Evolutionary conservation across 1,139 yeast species (phyloP).

Genomic region (Saccharomyces hybrid): DNA sequence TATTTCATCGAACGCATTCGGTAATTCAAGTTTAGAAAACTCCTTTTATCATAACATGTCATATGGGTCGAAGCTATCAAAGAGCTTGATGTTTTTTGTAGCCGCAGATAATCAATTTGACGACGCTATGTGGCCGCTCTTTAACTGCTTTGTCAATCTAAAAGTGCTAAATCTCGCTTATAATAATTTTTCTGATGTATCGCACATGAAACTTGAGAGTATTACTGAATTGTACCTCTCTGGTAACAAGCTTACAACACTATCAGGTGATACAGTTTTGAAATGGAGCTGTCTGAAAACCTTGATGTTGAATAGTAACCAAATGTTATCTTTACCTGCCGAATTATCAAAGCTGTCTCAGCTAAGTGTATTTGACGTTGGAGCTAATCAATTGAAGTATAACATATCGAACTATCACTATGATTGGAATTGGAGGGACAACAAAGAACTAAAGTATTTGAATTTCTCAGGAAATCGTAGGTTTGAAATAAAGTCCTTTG

Average conservation of each 20-base stretch:
- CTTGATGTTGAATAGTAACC: conserved; percentile 72
- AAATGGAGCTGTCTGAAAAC: conserved; percentile 56
- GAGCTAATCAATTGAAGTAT: conserved; percentile 83
- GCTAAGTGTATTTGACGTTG: conserved; percentile 74
- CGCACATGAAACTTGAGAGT: conserved; percentile 48
- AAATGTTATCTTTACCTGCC: conserved; percentile 80
- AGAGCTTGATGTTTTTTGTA: conserved; percentile 49
- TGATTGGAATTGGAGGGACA: conserved; percentile 97
- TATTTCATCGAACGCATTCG: conserved; percentile 71
- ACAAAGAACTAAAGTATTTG: conserved; percentile 64
- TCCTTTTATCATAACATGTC: conserved; percentile 22
- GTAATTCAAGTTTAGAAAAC: conserved; percentile 23
- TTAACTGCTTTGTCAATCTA: conserved; percentile 54
- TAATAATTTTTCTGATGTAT: conserved; percentile 74
- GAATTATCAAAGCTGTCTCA: conserved; percentile 66
- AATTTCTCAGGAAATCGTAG: conserved; percentile 90
- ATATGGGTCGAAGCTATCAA: conserved; percentile 37
- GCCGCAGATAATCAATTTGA: conserved; percentile 78
- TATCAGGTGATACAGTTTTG: conserved; percentile 76
- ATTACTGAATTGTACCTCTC: conserved; percentile 69
- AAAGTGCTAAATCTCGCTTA: conserved; percentile 68
- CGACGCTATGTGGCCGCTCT: conserved; percentile 67
- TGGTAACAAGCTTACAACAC: conserved; percentile 70
- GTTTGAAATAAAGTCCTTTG: conserved; percentile 61
- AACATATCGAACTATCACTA: conserved; percentile 91